Conservation (phyloP, 441 rosid species). For the Raphanus hybrid region DNA sequence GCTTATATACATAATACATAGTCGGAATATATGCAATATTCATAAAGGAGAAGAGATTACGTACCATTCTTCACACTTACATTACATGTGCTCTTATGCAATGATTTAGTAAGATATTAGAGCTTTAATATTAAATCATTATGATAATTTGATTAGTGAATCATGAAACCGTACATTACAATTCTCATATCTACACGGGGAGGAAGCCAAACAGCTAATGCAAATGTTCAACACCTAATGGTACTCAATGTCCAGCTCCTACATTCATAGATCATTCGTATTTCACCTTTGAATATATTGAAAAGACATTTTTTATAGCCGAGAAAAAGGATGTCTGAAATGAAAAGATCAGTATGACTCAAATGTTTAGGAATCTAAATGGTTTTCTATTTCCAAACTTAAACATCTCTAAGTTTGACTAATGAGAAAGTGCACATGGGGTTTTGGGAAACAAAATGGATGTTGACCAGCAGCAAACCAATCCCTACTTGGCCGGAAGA, state of each 20-base stretch:
- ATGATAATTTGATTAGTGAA: constrained; percentile 23
- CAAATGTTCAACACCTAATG: constrained; percentile 33
- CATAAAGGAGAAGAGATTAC: constrained; percentile 26
- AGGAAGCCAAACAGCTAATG: constrained; percentile 15
- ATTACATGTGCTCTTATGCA: constrained; percentile 21
- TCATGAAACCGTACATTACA: constrained; percentile 19
- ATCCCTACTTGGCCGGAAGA: constrained; percentile 43
- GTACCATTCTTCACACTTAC: constrained; percentile 33
- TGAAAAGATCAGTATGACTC: not conserved
- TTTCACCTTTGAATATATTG: not conserved
- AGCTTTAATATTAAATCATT: not conserved
- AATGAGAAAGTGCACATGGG: constrained; percentile 43
- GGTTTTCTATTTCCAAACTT: not conserved
- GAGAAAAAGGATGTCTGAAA: not conserved
- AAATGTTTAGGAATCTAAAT: constrained; percentile 6
- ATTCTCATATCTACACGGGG: constrained; percentile 17
- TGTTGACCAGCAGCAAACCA: constrained; percentile 28
- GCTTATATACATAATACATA: not conserved
- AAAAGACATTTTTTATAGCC: not conserved
- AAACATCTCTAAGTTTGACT: constrained; percentile 30
- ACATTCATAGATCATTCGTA: constrained; percentile 8
- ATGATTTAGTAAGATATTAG: not conserved
- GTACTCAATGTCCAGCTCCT: constrained; percentile 19
- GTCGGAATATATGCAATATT: not conserved
- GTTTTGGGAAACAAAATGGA: constrained; percentile 25